These are phyloP conservation scores for Alternaria ethzedia DNA, from an alignment of 2,329 filamentous ascomycete genomes.

Conservation along the genomic window DNA sequence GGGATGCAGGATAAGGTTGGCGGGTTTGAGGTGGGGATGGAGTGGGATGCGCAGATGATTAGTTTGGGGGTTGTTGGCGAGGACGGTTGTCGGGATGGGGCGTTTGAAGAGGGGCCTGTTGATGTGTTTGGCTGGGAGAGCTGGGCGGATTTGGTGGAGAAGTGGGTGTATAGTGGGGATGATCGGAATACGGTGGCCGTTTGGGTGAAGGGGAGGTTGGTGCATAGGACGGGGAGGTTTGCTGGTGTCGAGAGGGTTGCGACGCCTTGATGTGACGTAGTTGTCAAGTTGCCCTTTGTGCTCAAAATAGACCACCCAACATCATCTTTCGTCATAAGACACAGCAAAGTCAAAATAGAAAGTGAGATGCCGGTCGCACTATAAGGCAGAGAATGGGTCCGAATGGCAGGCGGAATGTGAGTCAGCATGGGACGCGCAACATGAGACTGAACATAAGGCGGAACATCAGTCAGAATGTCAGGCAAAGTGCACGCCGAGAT, in stretches of 20 bases:
- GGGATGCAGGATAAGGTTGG: slow-evolving; percentile 76
- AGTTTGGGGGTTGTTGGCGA: slow-evolving; percentile 58
- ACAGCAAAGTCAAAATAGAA: no score
- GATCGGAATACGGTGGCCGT: slow-evolving; percentile 88
- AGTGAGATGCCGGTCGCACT: no score
- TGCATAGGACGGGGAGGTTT: slow-evolving; percentile 61
- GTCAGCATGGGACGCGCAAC: no score
- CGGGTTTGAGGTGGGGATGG: slow-evolving; percentile 82
- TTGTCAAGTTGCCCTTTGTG: no score
- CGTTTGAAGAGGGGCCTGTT: slow-evolving; percentile 67
- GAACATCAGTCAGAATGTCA: no score
- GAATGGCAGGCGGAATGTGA: no score
- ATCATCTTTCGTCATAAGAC: no score
- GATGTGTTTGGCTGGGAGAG: slow-evolving; percentile 91
- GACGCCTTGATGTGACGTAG: not conserved
- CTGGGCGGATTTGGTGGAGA: slow-evolving; percentile 86
- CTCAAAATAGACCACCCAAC: no score
- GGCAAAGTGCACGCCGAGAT: no score
- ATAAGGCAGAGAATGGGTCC: no score
- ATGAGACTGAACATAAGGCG: no score
- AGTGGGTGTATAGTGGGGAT: slow-evolving; percentile 95
- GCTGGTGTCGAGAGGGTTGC: not conserved
- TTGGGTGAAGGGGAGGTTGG: slow-evolving; percentile 85
- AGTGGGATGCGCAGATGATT: slow-evolving; percentile 90
- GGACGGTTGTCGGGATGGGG: slow-evolving; percentile 41